Conservation (phyloP, 225 moss, liverwort and hornwort genomes). For the Pseudisothecium myosuroides region DNA sequence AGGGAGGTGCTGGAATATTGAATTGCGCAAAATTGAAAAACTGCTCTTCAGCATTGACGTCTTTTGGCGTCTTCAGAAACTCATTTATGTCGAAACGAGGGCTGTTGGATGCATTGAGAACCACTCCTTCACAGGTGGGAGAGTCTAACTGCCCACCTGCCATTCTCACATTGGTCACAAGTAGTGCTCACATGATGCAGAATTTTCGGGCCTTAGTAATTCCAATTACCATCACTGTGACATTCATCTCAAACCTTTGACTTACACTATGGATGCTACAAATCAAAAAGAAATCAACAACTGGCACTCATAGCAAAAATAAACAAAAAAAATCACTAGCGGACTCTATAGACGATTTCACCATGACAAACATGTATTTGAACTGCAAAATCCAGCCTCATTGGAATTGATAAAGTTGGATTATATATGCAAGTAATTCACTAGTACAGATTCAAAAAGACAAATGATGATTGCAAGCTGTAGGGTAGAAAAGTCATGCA, state of each 20-base stretch:
- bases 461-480: background rate
- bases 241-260: background rate
- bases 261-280: background rate
- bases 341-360: background rate
- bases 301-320: background rate
- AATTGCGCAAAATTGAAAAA: conserved; percentile 92
- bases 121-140: conserved; percentile 82
- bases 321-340: background rate
- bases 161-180: conserved; percentile 45
- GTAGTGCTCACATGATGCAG: conserved; percentile 1
- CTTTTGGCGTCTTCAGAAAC: conserved; percentile 86
- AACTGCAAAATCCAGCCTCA: background rate
- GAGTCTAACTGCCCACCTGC: conserved; percentile 86
- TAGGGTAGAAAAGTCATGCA: background rate
- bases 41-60: conserved; percentile 62
- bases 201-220: background rate
- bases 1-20: conserved; percentile 67
- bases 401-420: background rate
- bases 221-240: background rate
- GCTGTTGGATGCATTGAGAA: conserved; percentile 77
- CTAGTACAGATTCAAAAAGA: background rate
- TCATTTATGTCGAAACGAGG: conserved; percentile 96
- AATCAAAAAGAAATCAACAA: background rate
- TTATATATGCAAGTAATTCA: background rate
- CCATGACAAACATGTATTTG: background rate